phyloP scores from a whole-genome alignment of 2,329 filamentous ascomycete species.

The Zymoseptoria crescenta region DNA sequence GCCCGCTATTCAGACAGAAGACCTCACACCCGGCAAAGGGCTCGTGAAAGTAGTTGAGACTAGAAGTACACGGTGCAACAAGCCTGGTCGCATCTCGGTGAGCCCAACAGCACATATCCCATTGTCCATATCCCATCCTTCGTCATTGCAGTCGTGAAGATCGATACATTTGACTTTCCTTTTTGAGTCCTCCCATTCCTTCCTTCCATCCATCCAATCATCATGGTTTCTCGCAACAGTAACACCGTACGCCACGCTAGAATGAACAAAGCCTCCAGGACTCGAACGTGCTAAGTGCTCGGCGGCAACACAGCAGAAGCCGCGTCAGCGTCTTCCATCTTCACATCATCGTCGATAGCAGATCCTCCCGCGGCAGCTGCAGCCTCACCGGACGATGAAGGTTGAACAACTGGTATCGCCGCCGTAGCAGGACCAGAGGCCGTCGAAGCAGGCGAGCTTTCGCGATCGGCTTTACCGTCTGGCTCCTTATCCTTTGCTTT shows the following conservation, averaged over 20 bases:
- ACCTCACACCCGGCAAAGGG: not conserved
- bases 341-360: slow-evolving; percentile 23
- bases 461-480: slow-evolving; percentile 20
- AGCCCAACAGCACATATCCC: not conserved
- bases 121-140: not conserved
- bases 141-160: not conserved
- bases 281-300: not conserved
- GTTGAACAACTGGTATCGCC: slow-evolving; percentile 18
- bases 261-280: slow-evolving; percentile 6
- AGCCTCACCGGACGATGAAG: slow-evolving; percentile 19
- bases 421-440: slow-evolving; percentile 14
- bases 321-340: slow-evolving; percentile 20
- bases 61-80: not conserved
- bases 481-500: slow-evolving; percentile 28
- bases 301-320: not conserved
- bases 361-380: slow-evolving; percentile 18
- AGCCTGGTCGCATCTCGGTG: not conserved
- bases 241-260: slow-evolving; percentile 14
- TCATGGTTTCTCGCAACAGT: slow-evolving; percentile 7
- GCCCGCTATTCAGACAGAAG: not conserved
- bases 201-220: slow-evolving; percentile 2
- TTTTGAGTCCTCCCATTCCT: not conserved
- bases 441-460: slow-evolving; percentile 26
- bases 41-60: not conserved
- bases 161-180: not conserved